Percentiles rank a stretch among this genome's conserved stretches.
These are phyloP conservation scores for Fusarium abutilonis DNA, from an alignment of 2,329 filamentous ascomycete genomes.

Conservation along the genomic window DNA sequence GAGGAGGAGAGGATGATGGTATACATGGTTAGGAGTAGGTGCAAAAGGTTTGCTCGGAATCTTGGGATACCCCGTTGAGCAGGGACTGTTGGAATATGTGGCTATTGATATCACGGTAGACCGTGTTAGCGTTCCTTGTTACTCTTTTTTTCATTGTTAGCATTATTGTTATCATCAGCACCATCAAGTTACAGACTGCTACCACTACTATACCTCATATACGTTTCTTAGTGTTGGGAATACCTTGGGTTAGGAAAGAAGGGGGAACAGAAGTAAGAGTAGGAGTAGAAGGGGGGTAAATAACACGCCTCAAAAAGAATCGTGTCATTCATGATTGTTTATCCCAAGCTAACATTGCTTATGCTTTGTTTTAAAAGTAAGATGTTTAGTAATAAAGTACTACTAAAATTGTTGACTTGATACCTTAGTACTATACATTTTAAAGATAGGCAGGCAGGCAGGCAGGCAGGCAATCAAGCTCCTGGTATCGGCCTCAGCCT, in stretches of 20 bases:
- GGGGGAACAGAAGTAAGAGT: not conserved
- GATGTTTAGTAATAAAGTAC: not conserved
- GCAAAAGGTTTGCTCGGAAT: slow-evolving; percentile 19
- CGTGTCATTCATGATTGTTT: not conserved
- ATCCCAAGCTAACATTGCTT: too few relatives aligned
- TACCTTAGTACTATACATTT: too few relatives aligned
- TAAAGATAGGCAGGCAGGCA: too few relatives aligned
- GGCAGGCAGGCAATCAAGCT: too few relatives aligned
- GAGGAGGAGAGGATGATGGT: slow-evolving; percentile 60
- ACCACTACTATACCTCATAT: not conserved
- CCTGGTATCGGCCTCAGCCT: slow-evolving; percentile 17
- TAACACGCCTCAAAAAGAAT: not conserved
- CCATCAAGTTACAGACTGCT: not conserved
- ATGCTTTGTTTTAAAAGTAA: too few relatives aligned
- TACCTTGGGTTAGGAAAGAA: not conserved
- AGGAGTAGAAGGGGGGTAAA: too few relatives aligned
- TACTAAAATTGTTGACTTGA: not conserved
- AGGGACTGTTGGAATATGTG: slow-evolving; percentile 29
- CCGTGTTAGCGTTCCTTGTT: slow-evolving; percentile 34
- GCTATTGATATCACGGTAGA: slow-evolving; percentile 22
- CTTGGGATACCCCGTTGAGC: slow-evolving; percentile 37
- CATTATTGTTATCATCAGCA: not conserved
- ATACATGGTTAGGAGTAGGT: slow-evolving; percentile 30
- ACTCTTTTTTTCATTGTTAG: slow-evolving; percentile 8
- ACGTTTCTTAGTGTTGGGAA: slow-evolving; percentile 15